Conservation (phyloP, 495 filamentous ascomycete species). For the Hypoxylon fuscum region DNA sequence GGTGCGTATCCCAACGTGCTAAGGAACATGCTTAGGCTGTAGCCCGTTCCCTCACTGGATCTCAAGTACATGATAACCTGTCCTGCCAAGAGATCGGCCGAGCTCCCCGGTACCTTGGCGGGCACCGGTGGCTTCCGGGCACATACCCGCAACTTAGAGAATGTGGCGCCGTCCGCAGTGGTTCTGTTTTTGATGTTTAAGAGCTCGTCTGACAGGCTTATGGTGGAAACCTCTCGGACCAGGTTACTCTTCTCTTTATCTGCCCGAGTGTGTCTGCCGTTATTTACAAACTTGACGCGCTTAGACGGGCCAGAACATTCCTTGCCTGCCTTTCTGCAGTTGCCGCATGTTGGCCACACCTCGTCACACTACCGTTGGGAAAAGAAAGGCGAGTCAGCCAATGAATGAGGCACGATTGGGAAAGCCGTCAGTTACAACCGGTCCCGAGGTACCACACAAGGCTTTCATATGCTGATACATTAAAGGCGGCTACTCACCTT, state of each 20-base stretch:
- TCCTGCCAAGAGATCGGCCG: constrained; percentile 11
- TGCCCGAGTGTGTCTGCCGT: constrained; percentile 17
- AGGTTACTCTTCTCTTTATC: not conserved
- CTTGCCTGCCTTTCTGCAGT: constrained; percentile 25
- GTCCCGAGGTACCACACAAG: not conserved
- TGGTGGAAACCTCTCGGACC: not conserved
- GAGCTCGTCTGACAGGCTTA: constrained; percentile 1
- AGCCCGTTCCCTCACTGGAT: constrained; percentile 26
- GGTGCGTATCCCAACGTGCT: constrained; percentile 18
- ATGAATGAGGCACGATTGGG: not conserved
- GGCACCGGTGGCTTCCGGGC: constrained; percentile 5
- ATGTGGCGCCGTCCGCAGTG: constrained; percentile 16
- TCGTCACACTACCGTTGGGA: constrained; percentile 25
- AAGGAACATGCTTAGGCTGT: constrained; percentile 18
- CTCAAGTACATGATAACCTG: constrained; percentile 12
- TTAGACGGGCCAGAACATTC: constrained; percentile 28
- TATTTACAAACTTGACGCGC: constrained; percentile 22
- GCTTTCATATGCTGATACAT: not conserved
- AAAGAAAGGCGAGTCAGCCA: constrained; percentile 9
- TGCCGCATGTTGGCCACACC: constrained; percentile 29
- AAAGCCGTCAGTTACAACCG: not conserved
- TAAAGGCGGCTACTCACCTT: constrained; percentile 10
- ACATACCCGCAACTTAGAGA: constrained; percentile 20
- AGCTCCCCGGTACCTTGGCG: constrained; percentile 7
- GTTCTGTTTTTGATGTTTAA: constrained; percentile 13